A percentile compares a stretch with the other conserved stretches of the same genome.
phyloP scores from a whole-genome alignment of 257 asterid genomes.

The Fraxinus excelsior region DNA sequence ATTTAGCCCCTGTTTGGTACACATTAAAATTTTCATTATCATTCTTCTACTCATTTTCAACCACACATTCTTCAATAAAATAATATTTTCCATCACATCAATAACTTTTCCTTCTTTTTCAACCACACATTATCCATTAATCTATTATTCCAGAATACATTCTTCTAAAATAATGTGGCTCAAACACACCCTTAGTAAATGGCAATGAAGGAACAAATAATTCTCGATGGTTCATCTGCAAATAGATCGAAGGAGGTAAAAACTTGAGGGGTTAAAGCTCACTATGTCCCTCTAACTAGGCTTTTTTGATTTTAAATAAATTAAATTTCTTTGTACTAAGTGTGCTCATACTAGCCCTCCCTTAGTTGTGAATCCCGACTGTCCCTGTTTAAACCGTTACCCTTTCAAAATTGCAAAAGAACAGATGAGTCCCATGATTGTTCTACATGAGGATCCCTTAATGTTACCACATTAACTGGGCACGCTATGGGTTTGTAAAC shows the following conservation, averaged over 20 bases:
- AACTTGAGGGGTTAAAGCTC: not conserved
- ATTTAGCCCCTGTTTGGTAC: too few relatives aligned
- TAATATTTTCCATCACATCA: too few relatives aligned
- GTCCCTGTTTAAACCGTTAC: not conserved
- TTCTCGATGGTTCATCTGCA: not conserved
- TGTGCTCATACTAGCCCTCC: not conserved
- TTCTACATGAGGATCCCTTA: not conserved
- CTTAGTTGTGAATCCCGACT: not conserved
- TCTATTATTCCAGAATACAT: too few relatives aligned
- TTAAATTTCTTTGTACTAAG: not conserved
- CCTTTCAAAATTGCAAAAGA: not conserved
- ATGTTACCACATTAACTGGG: not conserved
- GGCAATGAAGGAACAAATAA: not conserved
- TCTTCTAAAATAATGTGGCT: too few relatives aligned
- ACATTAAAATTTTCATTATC: too few relatives aligned
- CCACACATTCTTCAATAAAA: too few relatives aligned
- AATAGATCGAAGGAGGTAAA: not conserved
- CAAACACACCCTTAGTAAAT: too few relatives aligned
- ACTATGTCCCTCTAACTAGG: not conserved
- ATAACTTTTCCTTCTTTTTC: too few relatives aligned
- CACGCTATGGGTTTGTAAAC: not conserved
- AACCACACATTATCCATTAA: too few relatives aligned
- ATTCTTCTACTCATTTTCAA: too few relatives aligned
- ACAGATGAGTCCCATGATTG: not conserved
- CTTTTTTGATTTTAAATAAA: too few relatives aligned